Evolutionary conservation across 306 rosid species (phyloP), one percentile per base, ranked within the genome.

Genomic region (Albizia julibrissin): DNA sequence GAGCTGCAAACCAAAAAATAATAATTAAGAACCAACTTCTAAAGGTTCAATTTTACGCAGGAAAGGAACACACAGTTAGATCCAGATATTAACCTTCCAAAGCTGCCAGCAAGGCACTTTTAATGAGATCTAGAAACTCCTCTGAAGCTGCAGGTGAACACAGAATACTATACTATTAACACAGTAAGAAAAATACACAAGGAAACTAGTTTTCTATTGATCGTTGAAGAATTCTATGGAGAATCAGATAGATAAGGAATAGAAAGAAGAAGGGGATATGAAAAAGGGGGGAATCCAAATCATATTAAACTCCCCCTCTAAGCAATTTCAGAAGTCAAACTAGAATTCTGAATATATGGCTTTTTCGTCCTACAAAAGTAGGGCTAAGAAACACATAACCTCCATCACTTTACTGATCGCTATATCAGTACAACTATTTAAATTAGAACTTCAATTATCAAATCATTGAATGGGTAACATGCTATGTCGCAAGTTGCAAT

Each of bases 101-200:
- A 83, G 99, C 94, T 77, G 99, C 99, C 87, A 95, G 89, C 89
- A 93, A 87, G 47, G 98, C 94, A 77, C 99, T 95, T 89, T 95
- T 95, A 50, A 90, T 87, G 75, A 93, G 99, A 82, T 95, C 99
- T 86, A 95, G 81, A 87, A 95, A 95, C 81, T 95, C 99, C 81
- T 95, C 98, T 2, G 99, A 95, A 80, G 99, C 99, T 95, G 97
- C 91, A 89, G 62, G 68, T 54, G 44, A 83, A 86, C 84, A 76
- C 40, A 68, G 29, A 69, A 40, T 49, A 40, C 58, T 47, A 69
- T 80, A 82, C 27, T 82, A 79, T 21, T 71, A 76, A 70, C 80
- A 74, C 12, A 74, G 46, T 62, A 24, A 49, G 64, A 18, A 56
- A 76, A 75, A 67, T 9, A 40, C 31, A 9, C 37, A 68, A 58